Conservation (phyloP, 495 filamentous ascomycete species). For the Parmelia sp. region DNA sequence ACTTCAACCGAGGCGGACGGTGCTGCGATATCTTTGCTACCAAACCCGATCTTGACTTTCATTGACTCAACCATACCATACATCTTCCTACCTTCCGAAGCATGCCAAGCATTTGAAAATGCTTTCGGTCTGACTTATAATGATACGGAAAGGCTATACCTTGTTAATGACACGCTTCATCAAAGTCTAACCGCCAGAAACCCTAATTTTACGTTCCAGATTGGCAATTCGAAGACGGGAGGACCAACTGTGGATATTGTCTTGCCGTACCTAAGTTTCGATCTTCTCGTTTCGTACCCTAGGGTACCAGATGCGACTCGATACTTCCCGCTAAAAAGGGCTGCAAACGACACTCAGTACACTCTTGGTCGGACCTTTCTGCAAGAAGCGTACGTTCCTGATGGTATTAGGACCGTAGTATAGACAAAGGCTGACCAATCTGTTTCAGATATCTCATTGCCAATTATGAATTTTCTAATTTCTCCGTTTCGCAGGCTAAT, state of each 20-base stretch:
- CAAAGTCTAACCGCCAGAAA: constrained; percentile 38
- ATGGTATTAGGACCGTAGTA: too few relatives aligned
- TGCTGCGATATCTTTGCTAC: constrained; percentile 13
- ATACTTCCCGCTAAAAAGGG: constrained; percentile 47
- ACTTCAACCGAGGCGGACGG: constrained; percentile 28
- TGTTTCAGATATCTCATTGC: constrained; percentile 23
- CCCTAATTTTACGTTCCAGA: constrained; percentile 42
- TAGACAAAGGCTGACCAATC: not conserved
- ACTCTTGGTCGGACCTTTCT: constrained; percentile 50
- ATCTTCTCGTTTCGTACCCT: constrained; percentile 39
- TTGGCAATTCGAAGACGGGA: constrained; percentile 36
- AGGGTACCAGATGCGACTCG: constrained; percentile 23
- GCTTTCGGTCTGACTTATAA: constrained; percentile 46
- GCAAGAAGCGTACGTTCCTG: constrained; percentile 45
- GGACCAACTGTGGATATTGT: constrained; percentile 44
- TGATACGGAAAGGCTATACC: constrained; percentile 38
- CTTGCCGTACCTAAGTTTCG: constrained; percentile 50
- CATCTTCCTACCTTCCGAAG: constrained; percentile 47
- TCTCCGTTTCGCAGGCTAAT: constrained; percentile 20
- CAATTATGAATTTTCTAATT: constrained; percentile 25
- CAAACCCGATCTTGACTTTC: constrained; percentile 29
- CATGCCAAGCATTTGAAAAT: constrained; percentile 46
- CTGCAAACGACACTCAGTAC: constrained; percentile 43
- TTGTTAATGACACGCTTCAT: constrained; percentile 43
- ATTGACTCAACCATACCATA: constrained; percentile 51